phyloP scores from a whole-genome alignment of 2,329 filamentous ascomycete genomes.

The Pezicula rhizophila region DNA sequence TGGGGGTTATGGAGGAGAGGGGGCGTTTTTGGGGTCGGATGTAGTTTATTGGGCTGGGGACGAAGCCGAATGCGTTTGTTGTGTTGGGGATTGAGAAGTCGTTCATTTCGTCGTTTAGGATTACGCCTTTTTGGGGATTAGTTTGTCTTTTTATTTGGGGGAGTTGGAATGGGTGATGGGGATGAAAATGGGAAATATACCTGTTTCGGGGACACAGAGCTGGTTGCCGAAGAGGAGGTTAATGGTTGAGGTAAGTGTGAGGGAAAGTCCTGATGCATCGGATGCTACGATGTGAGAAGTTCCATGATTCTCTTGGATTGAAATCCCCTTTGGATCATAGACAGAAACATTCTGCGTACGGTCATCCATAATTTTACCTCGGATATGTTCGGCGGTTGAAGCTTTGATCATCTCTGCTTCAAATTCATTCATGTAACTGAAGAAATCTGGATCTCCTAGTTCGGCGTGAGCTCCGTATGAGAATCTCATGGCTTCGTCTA shows the following conservation, averaged over 20 bases:
- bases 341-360: slow-evolving; percentile 64
- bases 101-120: slow-evolving; percentile 57
- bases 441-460: slow-evolving; percentile 76
- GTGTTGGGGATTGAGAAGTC: slow-evolving; percentile 81
- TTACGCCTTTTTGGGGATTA: slow-evolving; percentile 12
- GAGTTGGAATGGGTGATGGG: not conserved
- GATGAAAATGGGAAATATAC: slow-evolving; percentile 38
- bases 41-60: slow-evolving; percentile 74
- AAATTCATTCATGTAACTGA: slow-evolving; percentile 54
- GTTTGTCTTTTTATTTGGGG: too few species aligned
- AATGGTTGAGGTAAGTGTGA: slow-evolving; percentile 79
- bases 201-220: slow-evolving; percentile 74
- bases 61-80: slow-evolving; percentile 78
- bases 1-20: slow-evolving; percentile 73
- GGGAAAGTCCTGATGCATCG: slow-evolving; percentile 67
- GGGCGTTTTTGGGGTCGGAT: slow-evolving; percentile 77
- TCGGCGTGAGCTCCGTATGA: slow-evolving; percentile 74
- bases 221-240: slow-evolving; percentile 81
- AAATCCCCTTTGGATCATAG: slow-evolving; percentile 66
- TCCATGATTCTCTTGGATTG: slow-evolving; percentile 63
- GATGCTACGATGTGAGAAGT: slow-evolving; percentile 69
- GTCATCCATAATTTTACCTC: slow-evolving; percentile 63
- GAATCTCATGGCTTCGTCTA: slow-evolving; percentile 86
- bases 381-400: slow-evolving; percentile 51
- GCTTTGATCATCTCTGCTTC: slow-evolving; percentile 63